Evolutionary conservation across 805 yeast species (phyloP).

Genomic region (Lipomyces kockii): DNA sequence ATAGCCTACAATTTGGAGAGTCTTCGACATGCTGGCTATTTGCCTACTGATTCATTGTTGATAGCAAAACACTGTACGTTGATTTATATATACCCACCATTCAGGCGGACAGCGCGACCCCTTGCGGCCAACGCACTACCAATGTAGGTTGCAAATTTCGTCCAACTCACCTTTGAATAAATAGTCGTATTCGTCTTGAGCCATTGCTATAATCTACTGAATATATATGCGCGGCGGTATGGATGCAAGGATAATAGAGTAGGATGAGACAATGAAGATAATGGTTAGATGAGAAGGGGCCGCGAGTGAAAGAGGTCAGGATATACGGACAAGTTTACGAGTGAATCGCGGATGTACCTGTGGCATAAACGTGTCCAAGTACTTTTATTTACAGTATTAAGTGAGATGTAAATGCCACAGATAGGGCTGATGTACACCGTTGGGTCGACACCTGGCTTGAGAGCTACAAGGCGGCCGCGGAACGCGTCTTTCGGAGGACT

Average conservation of each 20-base stretch:
- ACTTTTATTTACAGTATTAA: background rate
- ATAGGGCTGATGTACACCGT: background rate
- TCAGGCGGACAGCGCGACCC: background rate
- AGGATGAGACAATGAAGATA: background rate
- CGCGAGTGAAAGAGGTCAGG: background rate
- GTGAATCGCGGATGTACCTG: background rate
- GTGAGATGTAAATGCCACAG: background rate
- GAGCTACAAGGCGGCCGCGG: background rate
- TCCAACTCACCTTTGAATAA: constrained; percentile 67
- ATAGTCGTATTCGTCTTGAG: constrained; percentile 82
- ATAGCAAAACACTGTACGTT: background rate
- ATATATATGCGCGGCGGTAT: background rate
- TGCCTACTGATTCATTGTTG: background rate
- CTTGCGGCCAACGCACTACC: constrained; percentile 1
- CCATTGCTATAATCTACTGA: constrained; percentile 28
- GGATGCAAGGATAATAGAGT: background rate
- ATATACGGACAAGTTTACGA: background rate
- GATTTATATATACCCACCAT: background rate
- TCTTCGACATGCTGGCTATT: background rate
- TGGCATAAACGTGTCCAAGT: background rate
- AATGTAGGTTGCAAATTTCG: background rate
- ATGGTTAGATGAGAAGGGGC: background rate
- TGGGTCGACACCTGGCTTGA: background rate
- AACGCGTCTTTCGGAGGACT: background rate
- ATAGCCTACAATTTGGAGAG: background rate